Evolutionary conservation across 78 protist genomes (phyloP).

Genomic region (Chrysochromulina tobinii): DNA sequence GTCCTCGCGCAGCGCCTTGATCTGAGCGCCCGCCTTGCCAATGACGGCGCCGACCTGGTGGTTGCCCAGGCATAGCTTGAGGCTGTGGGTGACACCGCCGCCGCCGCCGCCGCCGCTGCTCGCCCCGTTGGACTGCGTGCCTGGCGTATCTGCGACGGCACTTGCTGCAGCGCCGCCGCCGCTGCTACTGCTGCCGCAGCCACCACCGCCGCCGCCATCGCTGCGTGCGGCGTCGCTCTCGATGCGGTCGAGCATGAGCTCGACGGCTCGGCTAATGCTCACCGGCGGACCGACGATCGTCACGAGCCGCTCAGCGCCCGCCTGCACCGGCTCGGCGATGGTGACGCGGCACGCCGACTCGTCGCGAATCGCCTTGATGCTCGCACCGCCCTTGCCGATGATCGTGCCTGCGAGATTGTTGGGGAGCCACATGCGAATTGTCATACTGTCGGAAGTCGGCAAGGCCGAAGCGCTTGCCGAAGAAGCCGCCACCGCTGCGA

Average conservation of each 20-base stretch:
- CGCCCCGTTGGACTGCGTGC: too few relatives aligned
- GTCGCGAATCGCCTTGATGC: not conserved
- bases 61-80: not conserved
- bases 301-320: not conserved
- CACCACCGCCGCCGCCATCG: too few relatives aligned
- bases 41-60: not conserved
- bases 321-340: not conserved
- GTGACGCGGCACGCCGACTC: not conserved
- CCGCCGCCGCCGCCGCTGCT: too few relatives aligned
- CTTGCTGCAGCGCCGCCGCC: too few relatives aligned
- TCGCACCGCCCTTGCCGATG: slow-evolving; percentile 17
- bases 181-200: too few relatives aligned
- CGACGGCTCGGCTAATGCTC: not conserved
- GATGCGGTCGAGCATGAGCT: not conserved
- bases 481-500: too few relatives aligned
- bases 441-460: too few relatives aligned
- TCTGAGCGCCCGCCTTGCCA: not conserved
- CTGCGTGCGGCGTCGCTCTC: not conserved
- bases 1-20: not conserved
- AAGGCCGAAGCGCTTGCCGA: too few relatives aligned
- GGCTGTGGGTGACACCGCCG: not conserved
- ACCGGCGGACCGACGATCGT: not conserved
- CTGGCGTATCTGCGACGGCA: too few relatives aligned
- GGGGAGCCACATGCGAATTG: too few relatives aligned
- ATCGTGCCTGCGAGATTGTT: not conserved